Conservation (phyloP, 2,329 filamentous ascomycete genomes). For the Aspergillus phoenicis region DNA sequence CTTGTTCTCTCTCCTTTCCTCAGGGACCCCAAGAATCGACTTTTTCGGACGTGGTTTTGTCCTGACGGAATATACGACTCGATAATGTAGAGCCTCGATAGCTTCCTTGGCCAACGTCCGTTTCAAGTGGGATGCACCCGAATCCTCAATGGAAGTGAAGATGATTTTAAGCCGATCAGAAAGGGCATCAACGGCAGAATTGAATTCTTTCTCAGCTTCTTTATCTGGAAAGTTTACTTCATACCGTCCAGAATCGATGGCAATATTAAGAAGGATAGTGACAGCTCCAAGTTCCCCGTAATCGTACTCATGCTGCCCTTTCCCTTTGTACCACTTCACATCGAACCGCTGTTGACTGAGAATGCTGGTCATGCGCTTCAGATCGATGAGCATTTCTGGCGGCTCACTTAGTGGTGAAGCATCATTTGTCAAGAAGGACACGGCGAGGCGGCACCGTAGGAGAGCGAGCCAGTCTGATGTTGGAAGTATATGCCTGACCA, state of each 20-base stretch:
- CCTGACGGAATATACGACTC: conserved; percentile 71
- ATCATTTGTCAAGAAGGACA: conserved; percentile 38
- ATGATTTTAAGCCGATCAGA: conserved; percentile 60
- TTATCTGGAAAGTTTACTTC: conserved; percentile 34
- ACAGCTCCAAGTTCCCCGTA: conserved; percentile 69
- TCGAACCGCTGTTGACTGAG: conserved; percentile 38
- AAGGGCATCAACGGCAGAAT: conserved; percentile 70
- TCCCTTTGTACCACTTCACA: conserved; percentile 30
- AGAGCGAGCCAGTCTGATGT: conserved; percentile 39
- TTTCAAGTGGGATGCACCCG: conserved; percentile 70
- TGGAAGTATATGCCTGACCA: conserved; percentile 45
- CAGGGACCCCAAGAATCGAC: conserved; percentile 40
- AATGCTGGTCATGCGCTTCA: conserved; percentile 33
- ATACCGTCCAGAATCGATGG: conserved; percentile 65
- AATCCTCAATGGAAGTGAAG: conserved; percentile 68
- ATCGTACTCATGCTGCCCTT: conserved; percentile 47
- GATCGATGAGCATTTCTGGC: conserved; percentile 29
- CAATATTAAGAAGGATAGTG: conserved; percentile 71
- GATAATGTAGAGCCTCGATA: conserved; percentile 73
- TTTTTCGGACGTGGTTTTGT: conserved; percentile 61
- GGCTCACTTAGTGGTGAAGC: conserved; percentile 31
- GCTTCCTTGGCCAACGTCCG: conserved; percentile 76
- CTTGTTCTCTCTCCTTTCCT: conserved; percentile 16
- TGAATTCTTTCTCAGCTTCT: conserved; percentile 59
- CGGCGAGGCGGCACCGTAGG: conserved; percentile 45